phyloP scores from a whole-genome alignment of 495 filamentous ascomycete genomes.

The Lindgomyces ingoldianus region DNA sequence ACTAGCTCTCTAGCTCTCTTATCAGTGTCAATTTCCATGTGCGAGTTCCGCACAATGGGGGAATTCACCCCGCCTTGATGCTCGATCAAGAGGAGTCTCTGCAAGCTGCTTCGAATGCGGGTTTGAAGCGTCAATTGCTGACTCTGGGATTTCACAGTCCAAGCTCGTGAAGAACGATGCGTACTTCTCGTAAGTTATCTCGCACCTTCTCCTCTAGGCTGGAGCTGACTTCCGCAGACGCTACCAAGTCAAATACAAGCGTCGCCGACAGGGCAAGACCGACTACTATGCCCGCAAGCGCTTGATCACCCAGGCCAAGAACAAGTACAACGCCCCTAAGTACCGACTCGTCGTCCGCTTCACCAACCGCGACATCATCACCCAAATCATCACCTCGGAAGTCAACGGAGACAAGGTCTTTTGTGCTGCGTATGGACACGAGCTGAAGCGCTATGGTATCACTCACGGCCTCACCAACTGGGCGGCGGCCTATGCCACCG shows the following conservation, averaged over 20 bases:
- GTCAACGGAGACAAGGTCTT: constrained; percentile 98
- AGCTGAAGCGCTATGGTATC: constrained; percentile 95
- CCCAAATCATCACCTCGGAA: constrained; percentile 95
- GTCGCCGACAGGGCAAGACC: constrained; percentile 94
- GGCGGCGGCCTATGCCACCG: constrained; percentile 95
- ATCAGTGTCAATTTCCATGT: not conserved
- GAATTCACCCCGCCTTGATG: constrained; percentile 6
- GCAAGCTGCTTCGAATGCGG: constrained; percentile 91
- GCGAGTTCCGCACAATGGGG: constrained; percentile 13
- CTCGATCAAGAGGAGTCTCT: constrained; percentile 62
- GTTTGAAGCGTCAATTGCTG: constrained; percentile 99
- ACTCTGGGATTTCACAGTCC: constrained; percentile 75
- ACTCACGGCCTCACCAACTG: constrained; percentile 99
- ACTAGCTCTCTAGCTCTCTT: not conserved
- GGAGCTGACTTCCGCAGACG: constrained; percentile 46
- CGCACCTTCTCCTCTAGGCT: constrained; percentile 17
- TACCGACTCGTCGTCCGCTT: constrained; percentile 99
- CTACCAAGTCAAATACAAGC: constrained; percentile 99
- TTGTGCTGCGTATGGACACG: constrained; percentile 89
- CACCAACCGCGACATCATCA: constrained; percentile 99
- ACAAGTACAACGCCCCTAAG: constrained; percentile 99
- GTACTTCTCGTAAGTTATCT: constrained; percentile 82
- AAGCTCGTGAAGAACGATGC: constrained; percentile 95
- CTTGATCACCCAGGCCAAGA: constrained; percentile 99
- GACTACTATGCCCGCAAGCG: constrained; percentile 99